phyloP scores from a whole-genome alignment of 202 grass and related monocot genomes.

The Cymbopogon flexuosus region DNA sequence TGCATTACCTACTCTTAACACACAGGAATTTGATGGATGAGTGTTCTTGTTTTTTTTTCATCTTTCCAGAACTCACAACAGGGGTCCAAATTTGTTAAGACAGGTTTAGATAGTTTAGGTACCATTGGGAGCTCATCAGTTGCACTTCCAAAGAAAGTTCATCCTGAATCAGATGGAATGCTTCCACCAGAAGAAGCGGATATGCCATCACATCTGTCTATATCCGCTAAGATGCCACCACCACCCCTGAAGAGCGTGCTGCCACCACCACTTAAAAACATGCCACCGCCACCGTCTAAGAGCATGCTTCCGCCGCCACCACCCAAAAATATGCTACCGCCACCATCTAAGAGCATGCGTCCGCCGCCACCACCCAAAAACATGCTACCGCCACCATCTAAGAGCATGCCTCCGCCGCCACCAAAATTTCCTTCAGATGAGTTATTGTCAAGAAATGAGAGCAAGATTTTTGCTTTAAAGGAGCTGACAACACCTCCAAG shows the following conservation, averaged over 20 bases:
- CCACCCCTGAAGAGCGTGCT: conserved; percentile 27
- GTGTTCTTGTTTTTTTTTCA: conserved; percentile 43
- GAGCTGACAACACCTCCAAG: conserved; percentile 19
- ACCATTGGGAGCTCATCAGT: conserved; percentile 30
- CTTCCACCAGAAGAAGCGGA: not conserved
- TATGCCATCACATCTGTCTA: conserved; percentile 17
- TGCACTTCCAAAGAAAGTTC: conserved; percentile 44
- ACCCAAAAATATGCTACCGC: too few relatives aligned
- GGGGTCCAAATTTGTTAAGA: conserved; percentile 85
- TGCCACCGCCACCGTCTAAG: too few relatives aligned
- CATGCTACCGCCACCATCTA: conserved; percentile 29
- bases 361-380: not conserved
- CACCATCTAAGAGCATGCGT: too few relatives aligned
- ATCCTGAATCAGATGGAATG: conserved; percentile 40
- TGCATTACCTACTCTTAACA: conserved; percentile 16
- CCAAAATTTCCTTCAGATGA: conserved; percentile 54
- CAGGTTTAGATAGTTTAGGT: conserved; percentile 68
- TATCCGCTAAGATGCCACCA: conserved; percentile 19
- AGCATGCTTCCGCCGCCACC: too few relatives aligned
- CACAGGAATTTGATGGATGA: conserved; percentile 41
- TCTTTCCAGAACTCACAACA: conserved; percentile 95
- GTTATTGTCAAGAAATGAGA: conserved; percentile 27
- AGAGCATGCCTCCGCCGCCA: conserved; percentile 49
- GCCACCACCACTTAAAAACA: not conserved
- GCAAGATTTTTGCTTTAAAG: conserved; percentile 18